These are phyloP conservation scores for Nitzschia sp. DNA, from an alignment of 108 stramenopile species.

Conservation along the genomic window DNA sequence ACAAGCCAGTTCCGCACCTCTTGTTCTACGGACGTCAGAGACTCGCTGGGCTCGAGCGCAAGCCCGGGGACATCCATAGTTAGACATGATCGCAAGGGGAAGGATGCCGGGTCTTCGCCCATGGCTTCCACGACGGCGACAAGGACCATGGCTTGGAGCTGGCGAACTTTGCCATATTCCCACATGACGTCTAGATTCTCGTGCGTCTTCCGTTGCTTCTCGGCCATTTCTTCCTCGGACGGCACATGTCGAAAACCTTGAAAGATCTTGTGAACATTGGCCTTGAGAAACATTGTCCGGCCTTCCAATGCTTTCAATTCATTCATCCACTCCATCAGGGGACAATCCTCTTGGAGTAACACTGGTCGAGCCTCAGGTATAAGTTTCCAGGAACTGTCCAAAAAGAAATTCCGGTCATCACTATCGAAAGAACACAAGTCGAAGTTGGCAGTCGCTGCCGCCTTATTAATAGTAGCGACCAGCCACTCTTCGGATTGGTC, in stretches of 20 bases:
- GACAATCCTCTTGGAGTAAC: constrained; percentile 44
- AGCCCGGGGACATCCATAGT: constrained; percentile 21
- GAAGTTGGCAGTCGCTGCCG: constrained; percentile 47
- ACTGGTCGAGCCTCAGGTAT: constrained; percentile 51
- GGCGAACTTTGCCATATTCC: constrained; percentile 37
- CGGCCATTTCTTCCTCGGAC: constrained; percentile 28
- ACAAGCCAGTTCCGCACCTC: constrained; percentile 22
- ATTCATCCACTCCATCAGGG: constrained; percentile 32
- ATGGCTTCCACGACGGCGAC: constrained; percentile 21
- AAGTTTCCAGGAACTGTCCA: constrained; percentile 65
- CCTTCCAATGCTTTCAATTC: constrained; percentile 32
- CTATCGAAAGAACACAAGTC: constrained; percentile 59
- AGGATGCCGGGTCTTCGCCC: constrained; percentile 30
- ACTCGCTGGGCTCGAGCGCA: not conserved
- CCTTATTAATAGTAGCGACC: constrained; percentile 44
- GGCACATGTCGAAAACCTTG: constrained; percentile 32
- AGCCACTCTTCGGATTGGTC: constrained; percentile 44
- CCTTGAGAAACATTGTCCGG: constrained; percentile 27
- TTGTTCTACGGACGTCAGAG: constrained; percentile 3
- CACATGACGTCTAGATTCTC: constrained; percentile 24
- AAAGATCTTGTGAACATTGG: constrained; percentile 37
- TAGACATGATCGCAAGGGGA: constrained; percentile 29
- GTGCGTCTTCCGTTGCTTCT: constrained; percentile 24
- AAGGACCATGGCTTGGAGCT: constrained; percentile 34
- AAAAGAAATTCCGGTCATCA: constrained; percentile 50